A percentile compares a stretch with the other conserved stretches of the same genome.
phyloP scores from a whole-genome alignment of 768 basidiomycete species.

The Mrakia frigida region DNA sequence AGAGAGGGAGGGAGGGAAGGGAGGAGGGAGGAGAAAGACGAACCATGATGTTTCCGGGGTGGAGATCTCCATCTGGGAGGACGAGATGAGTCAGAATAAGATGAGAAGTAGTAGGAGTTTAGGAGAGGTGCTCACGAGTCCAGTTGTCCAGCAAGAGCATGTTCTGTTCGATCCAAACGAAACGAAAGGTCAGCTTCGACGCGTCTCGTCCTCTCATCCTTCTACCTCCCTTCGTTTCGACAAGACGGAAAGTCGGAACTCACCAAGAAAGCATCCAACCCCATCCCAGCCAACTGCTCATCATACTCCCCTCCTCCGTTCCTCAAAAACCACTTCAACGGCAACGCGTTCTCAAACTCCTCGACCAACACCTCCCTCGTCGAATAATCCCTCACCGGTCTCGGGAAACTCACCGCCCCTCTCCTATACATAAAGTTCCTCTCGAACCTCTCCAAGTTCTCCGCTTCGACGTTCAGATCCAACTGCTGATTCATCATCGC shows the following conservation, averaged over 20 bases:
- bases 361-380: conserved; percentile 70
- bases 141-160: conserved; percentile 98
- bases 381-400: conserved; percentile 51
- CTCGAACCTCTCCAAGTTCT: conserved; percentile 80
- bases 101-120: not conserved
- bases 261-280: conserved; percentile 90
- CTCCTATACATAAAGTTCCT: conserved; percentile 69
- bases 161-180: conserved; percentile 55
- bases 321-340: conserved; percentile 75
- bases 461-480: conserved; percentile 81
- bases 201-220: not conserved
- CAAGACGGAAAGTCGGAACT: conserved; percentile 38
- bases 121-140: conserved; percentile 54
- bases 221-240: not conserved
- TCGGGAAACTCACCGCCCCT: conserved; percentile 79
- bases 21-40: not conserved
- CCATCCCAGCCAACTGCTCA: conserved; percentile 79
- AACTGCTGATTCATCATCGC: conserved; percentile 94
- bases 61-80: conserved; percentile 43
- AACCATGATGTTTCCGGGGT: conserved; percentile 39
- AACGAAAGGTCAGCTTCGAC: not conserved
- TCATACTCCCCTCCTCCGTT: conserved; percentile 93
- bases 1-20: not conserved
- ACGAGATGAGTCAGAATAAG: not conserved
- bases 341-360: conserved; percentile 87